A percentile compares a stretch with the other conserved stretches of the same genome.
phyloP scores from a whole-genome alignment of 345 rosid species.

The Salix viminalis region DNA sequence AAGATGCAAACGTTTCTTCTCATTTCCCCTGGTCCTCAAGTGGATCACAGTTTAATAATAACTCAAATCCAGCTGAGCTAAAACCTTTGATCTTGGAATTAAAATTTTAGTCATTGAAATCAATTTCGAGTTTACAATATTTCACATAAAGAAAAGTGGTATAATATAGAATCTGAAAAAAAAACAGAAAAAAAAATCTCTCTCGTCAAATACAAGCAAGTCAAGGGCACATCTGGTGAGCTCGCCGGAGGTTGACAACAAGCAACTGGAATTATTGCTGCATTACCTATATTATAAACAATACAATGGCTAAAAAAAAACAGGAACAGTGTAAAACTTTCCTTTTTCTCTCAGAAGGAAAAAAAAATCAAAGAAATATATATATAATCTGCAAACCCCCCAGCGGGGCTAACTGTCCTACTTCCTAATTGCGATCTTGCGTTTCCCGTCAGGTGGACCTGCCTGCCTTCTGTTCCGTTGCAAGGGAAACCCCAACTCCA shows the following conservation, averaged over 20 bases:
- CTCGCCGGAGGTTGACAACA: constrained; percentile 18
- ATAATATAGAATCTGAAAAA: constrained; percentile 8
- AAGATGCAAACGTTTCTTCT: no score
- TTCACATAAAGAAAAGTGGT: constrained; percentile 3
- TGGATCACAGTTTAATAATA: no score
- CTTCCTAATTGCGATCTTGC: constrained; percentile 54
- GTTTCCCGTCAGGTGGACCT: constrained; percentile 51
- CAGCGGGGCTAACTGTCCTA: constrained; percentile 37
- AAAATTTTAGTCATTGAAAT: neutral
- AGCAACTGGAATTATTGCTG: constrained; percentile 56
- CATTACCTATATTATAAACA: constrained; percentile 29
- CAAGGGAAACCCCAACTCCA: constrained; percentile 35
- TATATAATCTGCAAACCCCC: constrained; percentile 26
- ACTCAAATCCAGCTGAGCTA: neutral
- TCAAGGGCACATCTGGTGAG: constrained; percentile 17
- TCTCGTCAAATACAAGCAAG: constrained; percentile 25
- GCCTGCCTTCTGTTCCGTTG: constrained; percentile 54
- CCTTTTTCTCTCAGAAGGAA: constrained; percentile 12
- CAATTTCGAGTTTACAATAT: neutral
- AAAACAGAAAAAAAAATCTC: neutral
- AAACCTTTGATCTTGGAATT: neutral
- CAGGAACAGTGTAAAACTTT: constrained; percentile 12
- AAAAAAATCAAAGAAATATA: constrained; percentile 13
- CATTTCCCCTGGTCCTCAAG: no score
- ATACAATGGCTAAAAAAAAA: constrained; percentile 16